Evolutionary conservation across 2,329 filamentous ascomycete species (phyloP).

Genomic region (Seiridium cupressi): DNA sequence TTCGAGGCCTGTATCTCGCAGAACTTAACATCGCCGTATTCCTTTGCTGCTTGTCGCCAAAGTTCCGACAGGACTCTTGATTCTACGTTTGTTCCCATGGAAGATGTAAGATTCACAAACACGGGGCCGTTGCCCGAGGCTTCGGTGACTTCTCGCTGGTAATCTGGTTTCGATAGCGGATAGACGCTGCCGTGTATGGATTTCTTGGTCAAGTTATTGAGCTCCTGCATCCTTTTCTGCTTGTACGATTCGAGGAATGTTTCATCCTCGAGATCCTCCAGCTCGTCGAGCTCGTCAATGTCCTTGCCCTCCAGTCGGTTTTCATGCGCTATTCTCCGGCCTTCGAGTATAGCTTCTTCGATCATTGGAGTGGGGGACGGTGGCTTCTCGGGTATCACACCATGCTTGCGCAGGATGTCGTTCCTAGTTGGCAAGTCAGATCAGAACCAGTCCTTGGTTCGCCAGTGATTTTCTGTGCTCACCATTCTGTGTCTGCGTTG

Average conservation of each 20-base stretch:
- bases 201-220: conserved; percentile 71
- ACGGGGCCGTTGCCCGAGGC: conserved; percentile 69
- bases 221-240: conserved; percentile 81
- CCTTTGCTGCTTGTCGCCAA: conserved; percentile 78
- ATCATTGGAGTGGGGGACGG: conserved; percentile 95
- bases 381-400: conserved; percentile 95
- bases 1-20: conserved; percentile 90
- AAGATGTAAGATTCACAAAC: conserved; percentile 79
- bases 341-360: conserved; percentile 87
- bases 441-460: not conserved
- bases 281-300: conserved; percentile 85
- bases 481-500: conserved; percentile 98
- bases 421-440: conserved; percentile 61
- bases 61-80: conserved; percentile 80
- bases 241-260: conserved; percentile 85
- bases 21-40: conserved; percentile 95
- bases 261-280: conserved; percentile 96
- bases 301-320: conserved; percentile 94
- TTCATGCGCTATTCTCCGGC: conserved; percentile 79
- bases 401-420: conserved; percentile 95
- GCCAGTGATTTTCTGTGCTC: conserved; percentile 14
- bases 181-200: conserved; percentile 88
- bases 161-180: conserved; percentile 91
- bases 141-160: conserved; percentile 86
- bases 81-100: conserved; percentile 77